phyloP scores from a whole-genome alignment of 2,329 filamentous ascomycete genomes.

The Aspergillus awamori region DNA sequence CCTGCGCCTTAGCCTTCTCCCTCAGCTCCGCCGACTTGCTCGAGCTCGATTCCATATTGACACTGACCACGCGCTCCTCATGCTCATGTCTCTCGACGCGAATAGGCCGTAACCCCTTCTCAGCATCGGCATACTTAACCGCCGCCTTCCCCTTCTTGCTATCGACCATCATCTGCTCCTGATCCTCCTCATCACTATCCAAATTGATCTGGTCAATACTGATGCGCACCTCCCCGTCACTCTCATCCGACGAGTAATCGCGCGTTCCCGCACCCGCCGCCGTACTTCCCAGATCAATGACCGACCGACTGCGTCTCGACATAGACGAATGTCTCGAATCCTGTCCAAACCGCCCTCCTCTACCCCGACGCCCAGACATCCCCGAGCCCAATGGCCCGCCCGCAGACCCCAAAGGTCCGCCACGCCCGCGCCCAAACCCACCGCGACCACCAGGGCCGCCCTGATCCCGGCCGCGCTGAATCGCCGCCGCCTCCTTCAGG shows the following conservation, averaged over 20 bases:
- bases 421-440: conserved; percentile 34
- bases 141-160: conserved; percentile 40
- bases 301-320: conserved; percentile 34
- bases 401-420: conserved; percentile 29
- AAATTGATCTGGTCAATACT: conserved; percentile 63
- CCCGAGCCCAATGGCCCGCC: conserved; percentile 34
- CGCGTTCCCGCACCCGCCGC: conserved; percentile 22
- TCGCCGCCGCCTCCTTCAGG: conserved; percentile 45
- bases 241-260: conserved; percentile 49
- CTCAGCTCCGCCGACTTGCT: conserved; percentile 48
- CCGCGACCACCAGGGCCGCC: conserved; percentile 33
- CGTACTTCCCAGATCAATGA: conserved; percentile 28
- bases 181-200: conserved; percentile 56
- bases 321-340: conserved; percentile 33
- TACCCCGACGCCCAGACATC: conserved; percentile 28
- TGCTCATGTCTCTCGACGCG: conserved; percentile 60
- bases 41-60: conserved; percentile 58
- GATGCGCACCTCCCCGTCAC: conserved; percentile 49
- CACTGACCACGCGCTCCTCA: conserved; percentile 55
- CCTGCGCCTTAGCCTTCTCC: conserved; percentile 37
- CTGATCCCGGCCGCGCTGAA: conserved; percentile 37
- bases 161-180: conserved; percentile 26
- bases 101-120: conserved; percentile 51
- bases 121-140: conserved; percentile 25
- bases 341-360: conserved; percentile 27